These are phyloP conservation scores for Bolboschoenus planiculmis DNA, from an alignment of 176 grass and related monocot species.

Conservation along the genomic window DNA sequence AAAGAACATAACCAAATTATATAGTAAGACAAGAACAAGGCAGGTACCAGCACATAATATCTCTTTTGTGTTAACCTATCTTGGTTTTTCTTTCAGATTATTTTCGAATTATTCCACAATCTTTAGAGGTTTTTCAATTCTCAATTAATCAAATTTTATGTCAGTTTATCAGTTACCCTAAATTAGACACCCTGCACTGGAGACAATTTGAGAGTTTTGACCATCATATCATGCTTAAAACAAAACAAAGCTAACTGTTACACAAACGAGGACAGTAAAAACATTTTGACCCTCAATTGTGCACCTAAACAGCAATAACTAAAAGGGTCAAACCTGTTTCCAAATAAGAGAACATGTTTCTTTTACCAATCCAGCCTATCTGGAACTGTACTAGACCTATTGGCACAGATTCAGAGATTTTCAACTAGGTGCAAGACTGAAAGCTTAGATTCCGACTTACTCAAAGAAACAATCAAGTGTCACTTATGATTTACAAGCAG, in stretches of 20 bases:
- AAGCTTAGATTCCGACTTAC: not conserved
- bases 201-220: not conserved
- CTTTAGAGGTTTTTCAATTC: not conserved
- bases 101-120: not conserved
- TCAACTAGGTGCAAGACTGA: not conserved
- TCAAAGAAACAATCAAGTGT: too few relatives aligned
- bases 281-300: not conserved
- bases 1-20: slow-evolving; percentile 16
- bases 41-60: not conserved
- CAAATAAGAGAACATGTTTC: not conserved
- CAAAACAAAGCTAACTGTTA: not conserved
- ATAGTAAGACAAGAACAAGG: not conserved
- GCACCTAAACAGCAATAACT: not conserved
- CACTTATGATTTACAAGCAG: too few relatives aligned
- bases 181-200: not conserved
- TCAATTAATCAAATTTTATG: not conserved
- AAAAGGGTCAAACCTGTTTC: not conserved
- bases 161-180: not conserved
- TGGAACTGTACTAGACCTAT: not conserved
- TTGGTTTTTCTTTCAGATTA: not conserved
- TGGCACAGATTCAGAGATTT: not conserved
- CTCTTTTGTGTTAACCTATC: not conserved
- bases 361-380: not conserved
- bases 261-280: not conserved
- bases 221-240: not conserved